A percentile compares a stretch with the other conserved stretches of the same genome.
Conservation (phyloP, 1,139 yeast genomes). For the Blastobotrys persicus region DNA sequence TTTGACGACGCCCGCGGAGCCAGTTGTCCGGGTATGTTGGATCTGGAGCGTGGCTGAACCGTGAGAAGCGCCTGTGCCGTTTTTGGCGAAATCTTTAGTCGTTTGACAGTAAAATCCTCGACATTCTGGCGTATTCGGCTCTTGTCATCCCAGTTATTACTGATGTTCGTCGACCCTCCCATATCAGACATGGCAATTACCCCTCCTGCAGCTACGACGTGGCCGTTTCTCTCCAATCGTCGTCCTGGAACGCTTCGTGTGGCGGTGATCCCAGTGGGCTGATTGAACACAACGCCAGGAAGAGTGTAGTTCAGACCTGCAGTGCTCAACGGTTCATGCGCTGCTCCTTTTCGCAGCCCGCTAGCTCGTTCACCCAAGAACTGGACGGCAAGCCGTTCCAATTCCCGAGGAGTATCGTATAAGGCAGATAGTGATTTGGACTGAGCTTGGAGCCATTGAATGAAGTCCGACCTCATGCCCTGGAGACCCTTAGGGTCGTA, state of each 20-base stretch:
- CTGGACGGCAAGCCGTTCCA: neutral
- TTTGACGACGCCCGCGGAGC: neutral
- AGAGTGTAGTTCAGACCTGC: slow-evolving; percentile 26
- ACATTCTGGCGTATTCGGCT: slow-evolving; percentile 7
- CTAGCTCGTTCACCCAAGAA: neutral
- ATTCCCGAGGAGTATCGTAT: neutral
- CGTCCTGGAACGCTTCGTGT: slow-evolving; percentile 18
- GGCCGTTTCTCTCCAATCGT: slow-evolving; percentile 16
- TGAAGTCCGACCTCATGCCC: neutral
- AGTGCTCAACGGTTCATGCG: slow-evolving; percentile 21
- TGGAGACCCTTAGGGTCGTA: neutral
- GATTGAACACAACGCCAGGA: slow-evolving; percentile 23
- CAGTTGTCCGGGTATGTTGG: neutral
- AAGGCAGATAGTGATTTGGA: neutral
- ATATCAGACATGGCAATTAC: slow-evolving; percentile 17
- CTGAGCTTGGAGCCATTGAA: neutral
- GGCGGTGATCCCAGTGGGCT: slow-evolving; percentile 19
- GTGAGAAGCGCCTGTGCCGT: slow-evolving; percentile 1
- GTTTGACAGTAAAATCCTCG: slow-evolving; percentile 5
- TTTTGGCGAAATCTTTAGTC: slow-evolving; percentile 3
- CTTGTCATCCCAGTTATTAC: neutral
- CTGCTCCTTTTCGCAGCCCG: too few species aligned
- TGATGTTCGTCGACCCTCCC: slow-evolving; percentile 1
- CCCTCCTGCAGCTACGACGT: slow-evolving; percentile 22
- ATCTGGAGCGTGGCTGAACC: neutral